Conservation (phyloP, 768 basidiomycete genomes). For the Lanmaoa pseudosensibilis region DNA sequence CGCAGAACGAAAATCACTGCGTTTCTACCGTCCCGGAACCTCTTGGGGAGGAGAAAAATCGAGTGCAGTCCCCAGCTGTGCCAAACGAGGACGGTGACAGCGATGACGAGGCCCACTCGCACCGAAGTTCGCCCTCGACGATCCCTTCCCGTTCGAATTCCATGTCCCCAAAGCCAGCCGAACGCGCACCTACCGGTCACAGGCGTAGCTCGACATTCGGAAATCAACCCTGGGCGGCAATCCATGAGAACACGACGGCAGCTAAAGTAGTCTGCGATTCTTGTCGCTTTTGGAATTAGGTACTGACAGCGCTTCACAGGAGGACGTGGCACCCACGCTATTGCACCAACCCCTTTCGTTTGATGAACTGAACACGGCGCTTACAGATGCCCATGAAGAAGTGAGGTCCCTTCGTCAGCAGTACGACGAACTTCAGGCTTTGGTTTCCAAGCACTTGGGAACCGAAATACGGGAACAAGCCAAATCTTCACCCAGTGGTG, state of each 20-base stretch:
- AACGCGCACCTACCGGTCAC: constrained; percentile 7
- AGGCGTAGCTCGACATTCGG: constrained; percentile 28
- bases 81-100: constrained; percentile 13
- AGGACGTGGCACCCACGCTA: not conserved
- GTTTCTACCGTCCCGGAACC: too few species aligned
- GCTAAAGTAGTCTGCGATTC: constrained; percentile 9
- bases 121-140: constrained; percentile 5
- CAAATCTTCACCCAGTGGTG: not conserved
- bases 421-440: constrained; percentile 25
- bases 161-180: constrained; percentile 14
- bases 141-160: constrained; percentile 14
- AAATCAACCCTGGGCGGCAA: constrained; percentile 14
- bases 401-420: constrained; percentile 25
- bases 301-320: constrained; percentile 12
- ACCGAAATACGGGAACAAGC: not conserved
- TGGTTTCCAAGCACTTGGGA: constrained; percentile 18
- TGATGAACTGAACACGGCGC: constrained; percentile 26
- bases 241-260: constrained; percentile 3
- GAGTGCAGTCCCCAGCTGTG: not conserved
- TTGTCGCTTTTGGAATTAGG: not conserved
- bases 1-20: constrained; percentile 7
- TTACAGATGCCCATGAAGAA: constrained; percentile 25
- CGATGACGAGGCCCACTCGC: constrained; percentile 17
- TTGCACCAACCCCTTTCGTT: constrained; percentile 22
- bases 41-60: not conserved